Percentiles rank a stretch among this genome's conserved stretches.
Conservation (phyloP, 495 filamentous ascomycete species). For the Hamigera avellanea region DNA sequence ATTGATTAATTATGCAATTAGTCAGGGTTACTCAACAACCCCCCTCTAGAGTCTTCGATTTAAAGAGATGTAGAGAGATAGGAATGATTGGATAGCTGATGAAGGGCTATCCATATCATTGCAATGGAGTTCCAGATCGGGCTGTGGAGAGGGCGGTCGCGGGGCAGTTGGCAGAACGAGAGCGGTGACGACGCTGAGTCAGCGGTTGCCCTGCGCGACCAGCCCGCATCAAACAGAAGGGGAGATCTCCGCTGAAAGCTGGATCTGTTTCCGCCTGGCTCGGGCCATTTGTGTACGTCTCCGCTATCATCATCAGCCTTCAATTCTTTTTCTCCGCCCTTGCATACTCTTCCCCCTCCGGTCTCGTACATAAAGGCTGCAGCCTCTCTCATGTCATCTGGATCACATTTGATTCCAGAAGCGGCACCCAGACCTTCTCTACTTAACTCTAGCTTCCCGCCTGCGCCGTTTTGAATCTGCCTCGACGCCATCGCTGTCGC, state of each 20-base stretch:
- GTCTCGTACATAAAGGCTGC: conserved; percentile 10
- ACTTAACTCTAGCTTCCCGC: background rate
- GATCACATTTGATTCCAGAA: conserved; percentile 7
- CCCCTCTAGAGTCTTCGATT: too few species aligned
- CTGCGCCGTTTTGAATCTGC: conserved; percentile 9
- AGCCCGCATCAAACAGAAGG: conserved; percentile 13
- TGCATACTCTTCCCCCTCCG: conserved; percentile 10
- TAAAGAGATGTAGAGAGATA: too few species aligned
- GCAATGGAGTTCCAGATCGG: background rate
- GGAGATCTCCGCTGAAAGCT: background rate
- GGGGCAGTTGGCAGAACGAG: conserved; percentile 7
- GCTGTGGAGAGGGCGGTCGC: background rate
- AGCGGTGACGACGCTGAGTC: conserved; percentile 20
- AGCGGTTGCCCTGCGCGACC: conserved; percentile 24
- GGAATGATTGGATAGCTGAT: background rate
- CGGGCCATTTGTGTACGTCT: background rate
- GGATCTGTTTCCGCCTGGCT: background rate
- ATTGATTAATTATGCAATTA: background rate
- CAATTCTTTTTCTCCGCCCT: conserved; percentile 5
- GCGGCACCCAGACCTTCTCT: background rate
- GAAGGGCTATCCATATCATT: background rate
- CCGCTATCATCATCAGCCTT: conserved; percentile 1
- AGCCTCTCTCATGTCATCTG: conserved; percentile 8
- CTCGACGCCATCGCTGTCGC: conserved; percentile 7
- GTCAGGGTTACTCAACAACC: too few species aligned